Evolutionary conservation across 805 yeast species (phyloP).

Genomic region (Saturnispora bothae): DNA sequence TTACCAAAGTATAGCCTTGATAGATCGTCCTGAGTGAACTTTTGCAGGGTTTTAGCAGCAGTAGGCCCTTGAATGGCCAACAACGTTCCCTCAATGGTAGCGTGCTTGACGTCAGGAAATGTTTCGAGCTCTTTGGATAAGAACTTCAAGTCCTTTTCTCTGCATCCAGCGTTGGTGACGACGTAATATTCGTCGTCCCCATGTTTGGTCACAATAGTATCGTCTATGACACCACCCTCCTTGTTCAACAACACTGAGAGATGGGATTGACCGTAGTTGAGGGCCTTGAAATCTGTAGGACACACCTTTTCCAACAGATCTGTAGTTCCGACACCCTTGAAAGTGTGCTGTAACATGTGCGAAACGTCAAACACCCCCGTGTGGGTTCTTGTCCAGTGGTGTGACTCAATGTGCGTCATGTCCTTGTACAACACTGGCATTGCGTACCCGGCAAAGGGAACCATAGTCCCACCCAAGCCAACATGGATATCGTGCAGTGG

Average conservation of each 20-base stretch:
- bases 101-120: constrained; percentile 26
- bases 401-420: constrained; percentile 88
- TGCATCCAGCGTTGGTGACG: constrained; percentile 94
- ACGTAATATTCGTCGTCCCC: constrained; percentile 63
- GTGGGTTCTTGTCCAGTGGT: constrained; percentile 80
- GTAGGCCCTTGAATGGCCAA: constrained; percentile 91
- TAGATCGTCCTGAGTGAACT: constrained; percentile 50
- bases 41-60: constrained; percentile 57
- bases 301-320: constrained; percentile 67
- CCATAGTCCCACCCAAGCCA: constrained; percentile 77
- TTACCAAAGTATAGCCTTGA: constrained; percentile 65
- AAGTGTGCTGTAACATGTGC: constrained; percentile 89
- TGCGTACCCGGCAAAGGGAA: constrained; percentile 89
- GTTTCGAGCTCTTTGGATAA: constrained; percentile 40
- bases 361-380: constrained; percentile 95
- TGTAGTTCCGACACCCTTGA: constrained; percentile 59
- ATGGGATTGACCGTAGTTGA: constrained; percentile 53
- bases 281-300: constrained; percentile 68
- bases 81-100: constrained; percentile 58
- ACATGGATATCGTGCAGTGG: constrained; percentile 77
- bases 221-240: constrained; percentile 79
- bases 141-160: constrained; percentile 67
- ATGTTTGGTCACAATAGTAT: constrained; percentile 85
- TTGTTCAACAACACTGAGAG: constrained; percentile 67
- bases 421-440: constrained; percentile 87